Evolutionary conservation across 2,329 filamentous ascomycete species (phyloP), one percentile per base, ranked within the genome.

Genomic region (Daldinia eschscholtzii): DNA sequence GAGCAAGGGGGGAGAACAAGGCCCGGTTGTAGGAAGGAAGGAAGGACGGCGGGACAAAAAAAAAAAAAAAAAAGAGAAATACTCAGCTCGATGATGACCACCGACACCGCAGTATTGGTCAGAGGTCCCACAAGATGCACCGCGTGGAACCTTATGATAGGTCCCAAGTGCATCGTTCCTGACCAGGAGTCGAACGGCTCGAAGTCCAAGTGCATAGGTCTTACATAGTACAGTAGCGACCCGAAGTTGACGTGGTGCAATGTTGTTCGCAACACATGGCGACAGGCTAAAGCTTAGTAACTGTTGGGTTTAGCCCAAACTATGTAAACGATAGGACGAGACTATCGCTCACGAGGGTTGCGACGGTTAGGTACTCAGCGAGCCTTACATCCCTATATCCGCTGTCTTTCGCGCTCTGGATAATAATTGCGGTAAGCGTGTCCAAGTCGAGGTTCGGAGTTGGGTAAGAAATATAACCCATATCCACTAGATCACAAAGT

Each of bases 191-290:
- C 5, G 62, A 57, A 60, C 30, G 28, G 18, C 50, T 56, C 35
- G 39, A 53, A 46, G 33, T 6, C 18, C 13, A 64, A 33, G 1
- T 50, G 42, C 55, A 58, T 23, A 23, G 20, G 20, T 18, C 35
- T 44, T 42, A 44, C 20, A 23, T 23, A 23, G 20, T 23, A 23
- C 12, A 18, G 37, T 66, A 59, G 30, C 37, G 30, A 65, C 57
- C 44, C 6, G 28, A 63, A 44, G 56, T 42, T 57, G 61, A 70
- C 70, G 70, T 72, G 70, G 61, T 66, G 48, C 50, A 33, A 37
- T 67, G 44, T 68, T 30, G 67, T 61, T 67, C 62, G 67, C 57
- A 67, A 72, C 70, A 72, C 70, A 61, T 70, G 58, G 65, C 59
- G 59, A 61, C 33, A 20, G 13, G 58, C 46, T 37, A 26, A 9